Base-by-base conservation (phyloP, 495 filamentous ascomycete species). In the Delitschia confertaspora region DNA sequence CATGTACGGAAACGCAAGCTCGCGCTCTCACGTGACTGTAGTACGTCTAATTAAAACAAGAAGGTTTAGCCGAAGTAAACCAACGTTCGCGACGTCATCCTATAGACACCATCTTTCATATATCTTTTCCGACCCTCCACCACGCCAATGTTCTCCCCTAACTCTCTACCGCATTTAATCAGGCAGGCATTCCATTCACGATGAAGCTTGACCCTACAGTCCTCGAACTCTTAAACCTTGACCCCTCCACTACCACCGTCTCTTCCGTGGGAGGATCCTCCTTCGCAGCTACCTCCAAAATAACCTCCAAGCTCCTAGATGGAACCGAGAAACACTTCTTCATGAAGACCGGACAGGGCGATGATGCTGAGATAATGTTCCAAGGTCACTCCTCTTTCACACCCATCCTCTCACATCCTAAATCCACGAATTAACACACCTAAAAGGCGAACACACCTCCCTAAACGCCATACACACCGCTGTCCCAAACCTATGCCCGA, bases 361-460 rank as follows among this genome's bases (percentile, higher is more conserved):
- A 65, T 23, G 69, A 77, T 9, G 76, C 84, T 16, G 71, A 75
- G 42, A 59, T 79, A 26, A 94, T 94, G 85, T 93, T 95, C 59
- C 68, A 66, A 59, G 57, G 58, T 59, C 27, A 21, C 23, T 19
- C 14, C 20, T 27, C 2, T 29, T 11, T 3, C 9, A 21, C 8
- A 9, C 11, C 7, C 13, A 11, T 26, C 19, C 18, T 14, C 14
- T 16, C 22, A 20, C 14, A 0, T 26, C 8, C 20, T 19, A 29
- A 30, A 23, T 9, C 36, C 22, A 27, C 45, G 43, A 16, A 49
- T 34, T 51, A 23, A 45, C 57, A 21, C 37, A 5, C 13, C n/a
- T n/a, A n/a, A n/a, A 35, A 67, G 85, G 88, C 23, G 88, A 95
- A 67, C 82, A 83, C 62, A 72, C 74, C 35, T 91, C 84, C 13